A percentile compares a stretch with the other conserved stretches of the same genome.
phyloP scores from a whole-genome alignment of 2,329 filamentous ascomycete species.

The Colletotrichum euphorbiae region DNA sequence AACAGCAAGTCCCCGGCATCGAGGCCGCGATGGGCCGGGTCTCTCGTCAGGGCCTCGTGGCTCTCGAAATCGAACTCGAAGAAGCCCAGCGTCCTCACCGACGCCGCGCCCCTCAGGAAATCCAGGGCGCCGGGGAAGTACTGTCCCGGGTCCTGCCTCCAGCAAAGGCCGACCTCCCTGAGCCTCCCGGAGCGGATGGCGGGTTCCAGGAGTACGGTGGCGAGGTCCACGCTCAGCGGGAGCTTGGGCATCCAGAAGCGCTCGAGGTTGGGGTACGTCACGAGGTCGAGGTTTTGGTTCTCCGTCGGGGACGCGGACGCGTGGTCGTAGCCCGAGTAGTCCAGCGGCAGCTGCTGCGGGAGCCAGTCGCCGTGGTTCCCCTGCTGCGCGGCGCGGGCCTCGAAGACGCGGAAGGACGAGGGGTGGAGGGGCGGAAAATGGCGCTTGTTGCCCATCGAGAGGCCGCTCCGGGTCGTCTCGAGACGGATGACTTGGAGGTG shows the following conservation, averaged over 20 bases:
- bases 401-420: constrained; percentile 44
- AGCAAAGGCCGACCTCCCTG: constrained; percentile 46
- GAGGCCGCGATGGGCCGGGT: constrained; percentile 26
- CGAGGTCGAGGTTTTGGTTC: constrained; percentile 14
- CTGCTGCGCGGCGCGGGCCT: constrained; percentile 44
- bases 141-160: constrained; percentile 43
- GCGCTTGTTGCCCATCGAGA: constrained; percentile 36
- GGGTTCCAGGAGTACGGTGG: constrained; percentile 41
- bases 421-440: constrained; percentile 39
- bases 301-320: background rate
- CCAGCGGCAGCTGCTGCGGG: constrained; percentile 40
- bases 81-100: constrained; percentile 50
- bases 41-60: constrained; percentile 34
- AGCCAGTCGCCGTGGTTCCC: constrained; percentile 48
- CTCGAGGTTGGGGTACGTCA: constrained; percentile 38
- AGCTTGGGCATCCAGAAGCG: constrained; percentile 39
- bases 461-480: constrained; percentile 40
- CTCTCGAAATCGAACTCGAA: constrained; percentile 50
- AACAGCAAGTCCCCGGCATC: constrained; percentile 32
- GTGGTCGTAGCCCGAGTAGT: constrained; percentile 34
- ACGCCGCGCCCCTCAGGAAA: constrained; percentile 51
- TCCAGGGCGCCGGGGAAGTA: constrained; percentile 45
- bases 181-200: constrained; percentile 47
- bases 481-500: constrained; percentile 47
- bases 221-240: constrained; percentile 34